These are phyloP conservation scores for Umbelopsis sp. DNA, from an alignment of 192 early-diverging fungal species.

Conservation along the genomic window DNA sequence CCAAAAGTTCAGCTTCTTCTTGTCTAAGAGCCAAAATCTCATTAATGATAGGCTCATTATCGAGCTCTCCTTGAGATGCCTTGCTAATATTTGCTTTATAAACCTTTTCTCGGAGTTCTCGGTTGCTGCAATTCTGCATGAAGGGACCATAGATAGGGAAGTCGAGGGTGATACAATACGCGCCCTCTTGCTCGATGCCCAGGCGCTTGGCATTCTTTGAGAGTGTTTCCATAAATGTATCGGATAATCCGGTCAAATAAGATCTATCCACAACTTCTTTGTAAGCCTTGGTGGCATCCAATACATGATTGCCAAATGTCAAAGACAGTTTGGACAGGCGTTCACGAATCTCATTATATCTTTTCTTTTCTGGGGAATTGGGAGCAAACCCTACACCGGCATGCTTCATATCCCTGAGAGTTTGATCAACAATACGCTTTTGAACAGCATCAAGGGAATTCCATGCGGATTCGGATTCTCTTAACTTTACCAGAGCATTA, in stretches of 20 bases:
- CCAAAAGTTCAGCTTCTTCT: conserved; percentile 54
- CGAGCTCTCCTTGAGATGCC: conserved; percentile 48
- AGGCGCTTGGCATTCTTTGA: conserved; percentile 44
- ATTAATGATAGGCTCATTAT: conserved; percentile 60
- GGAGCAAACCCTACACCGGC: conserved; percentile 50
- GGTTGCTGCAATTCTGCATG: conserved; percentile 60
- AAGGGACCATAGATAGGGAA: conserved; percentile 54
- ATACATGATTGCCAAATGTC: conserved; percentile 54
- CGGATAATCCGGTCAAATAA: conserved; percentile 51
- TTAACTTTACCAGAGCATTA: conserved; percentile 52
- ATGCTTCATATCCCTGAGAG: conserved; percentile 52
- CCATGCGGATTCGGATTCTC: conserved; percentile 34
- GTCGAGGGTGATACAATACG: conserved; percentile 60
- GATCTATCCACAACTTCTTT: conserved; percentile 43
- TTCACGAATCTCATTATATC: conserved; percentile 56
- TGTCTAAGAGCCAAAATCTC: conserved; percentile 56
- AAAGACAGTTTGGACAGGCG: conserved; percentile 51
- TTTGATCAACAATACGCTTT: conserved; percentile 54
- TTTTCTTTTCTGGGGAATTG: conserved; percentile 44
- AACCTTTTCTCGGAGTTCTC: conserved; percentile 54
- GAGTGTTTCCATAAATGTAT: conserved; percentile 44
- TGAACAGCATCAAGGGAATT: conserved; percentile 45
- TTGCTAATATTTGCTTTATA: conserved; percentile 54
- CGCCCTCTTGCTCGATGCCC: conserved; percentile 44
- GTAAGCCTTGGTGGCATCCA: conserved; percentile 61